Evolutionary conservation across 306 rosid species (phyloP), one percentile per base, ranked within the genome.

Genomic region (Vigna unguiculata): DNA sequence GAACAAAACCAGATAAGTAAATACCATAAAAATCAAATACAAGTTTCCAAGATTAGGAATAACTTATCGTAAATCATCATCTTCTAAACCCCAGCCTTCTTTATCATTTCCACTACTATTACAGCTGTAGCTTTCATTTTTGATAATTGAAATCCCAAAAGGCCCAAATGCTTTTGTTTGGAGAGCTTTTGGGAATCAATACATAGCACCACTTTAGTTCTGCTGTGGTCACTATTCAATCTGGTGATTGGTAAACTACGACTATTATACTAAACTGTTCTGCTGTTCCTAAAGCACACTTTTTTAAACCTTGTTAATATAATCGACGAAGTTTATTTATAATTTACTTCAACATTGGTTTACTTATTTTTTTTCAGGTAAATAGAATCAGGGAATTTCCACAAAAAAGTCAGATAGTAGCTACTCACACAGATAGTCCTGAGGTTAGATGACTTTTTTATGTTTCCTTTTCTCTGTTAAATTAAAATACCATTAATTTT

Each of bases 341-440:
- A 57, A 59, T 69, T 46, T 32, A 24, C 49, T 52, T 80, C 54
- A 24, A 40, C 60, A 28, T 48, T 34, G n/a, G 25, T 22, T 34
- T 68, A 28, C 36, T 57, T 53, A 0, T 5, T 54, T 75, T 48
- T 48, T 86, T 78, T 77, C 89, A 95, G 99, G 97, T 95, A 20
- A 95, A 95, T 84, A 90, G 99, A 83, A 95, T 95, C 59, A 88
- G 99, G 90, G 99, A 95, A 64, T 91, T 95, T 34, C 91, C 91
- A 0, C 91, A 90, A 84, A 80, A 95, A 80, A 84, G 79, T 38
- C 87, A 86, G 69, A 89, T 95, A 43, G 90, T 95, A 36, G 99
- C 99, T 24, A 95, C 99, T 7, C 99, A 95, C 76, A 95, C 99
- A 0, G 97, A 95, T 79, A 88, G 97, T 83, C 99, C 99, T 43